Evolutionary conservation across 345 rosid genomes (phyloP), one percentile per base, ranked within the genome.

Genomic region (Trapa incisa): DNA sequence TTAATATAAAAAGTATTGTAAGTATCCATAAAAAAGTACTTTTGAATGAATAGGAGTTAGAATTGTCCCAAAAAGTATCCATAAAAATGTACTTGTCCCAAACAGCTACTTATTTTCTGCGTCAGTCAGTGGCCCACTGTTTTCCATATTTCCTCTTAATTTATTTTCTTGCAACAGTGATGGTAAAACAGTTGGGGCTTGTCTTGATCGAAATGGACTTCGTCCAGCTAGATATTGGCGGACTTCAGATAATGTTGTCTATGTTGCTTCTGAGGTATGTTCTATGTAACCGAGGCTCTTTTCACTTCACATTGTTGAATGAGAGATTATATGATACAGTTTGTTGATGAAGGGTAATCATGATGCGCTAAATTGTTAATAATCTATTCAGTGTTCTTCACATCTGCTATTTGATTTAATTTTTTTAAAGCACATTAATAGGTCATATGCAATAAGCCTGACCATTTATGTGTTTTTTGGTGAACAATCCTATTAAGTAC

Each of bases 141-240:
- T n/a, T n/a, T 22, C 29, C 29, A 22, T 22, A 22, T 22, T 65
- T 43, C 37, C 5, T 35, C 22, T 64, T 68, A 71, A 73, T 64
- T 76, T 71, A 64, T 80, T 78, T 72, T 64, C 78, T 74, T 77
- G 79, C 70, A 73, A 65, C 81, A 94, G 99, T 82, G 99, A 94
- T 80, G 99, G 99, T 73, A 94, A 94, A 84, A 94, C 96, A 78
- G 95, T 94, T 65, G 99, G 99, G 58, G 99, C 99, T 70, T 86
- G 92, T 76, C 97, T 94, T 70, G 97, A 94, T 73, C 87, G 99
- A 61, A 94, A 94, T 69, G 99, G 99, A 47, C 99, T 94, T 81
- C 97, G 99, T 71, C 99, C 99, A 57, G 99, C 99, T 78, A 83
- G 99, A 74, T 94, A 94, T 66, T 94, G 99, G 99, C 83, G 86